Conservation (phyloP, 2,329 filamentous ascomycete species). For the Fusarium cyanostomum region DNA sequence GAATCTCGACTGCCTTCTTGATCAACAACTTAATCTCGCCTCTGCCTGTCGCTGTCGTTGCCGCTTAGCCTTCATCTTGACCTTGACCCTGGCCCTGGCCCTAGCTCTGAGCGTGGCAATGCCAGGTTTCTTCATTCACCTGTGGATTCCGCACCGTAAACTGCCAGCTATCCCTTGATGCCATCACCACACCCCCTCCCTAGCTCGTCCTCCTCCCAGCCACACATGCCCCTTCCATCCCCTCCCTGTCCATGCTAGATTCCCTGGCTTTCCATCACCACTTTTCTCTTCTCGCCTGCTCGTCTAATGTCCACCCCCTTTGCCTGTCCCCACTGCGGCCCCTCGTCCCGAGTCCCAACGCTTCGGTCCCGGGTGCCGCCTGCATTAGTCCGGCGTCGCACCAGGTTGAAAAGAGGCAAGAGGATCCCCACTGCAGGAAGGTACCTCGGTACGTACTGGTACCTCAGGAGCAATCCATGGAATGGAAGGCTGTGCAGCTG, state of each 20-base stretch:
- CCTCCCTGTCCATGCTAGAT: too few relatives aligned
- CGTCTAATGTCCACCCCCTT: not conserved
- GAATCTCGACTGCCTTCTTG: too few relatives aligned
- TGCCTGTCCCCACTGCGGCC: conserved; percentile 21
- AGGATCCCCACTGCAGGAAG: not conserved
- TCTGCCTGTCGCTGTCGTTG: conserved; percentile 3
- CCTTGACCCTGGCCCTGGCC: conserved; percentile 4
- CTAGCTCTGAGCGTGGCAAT: too few relatives aligned
- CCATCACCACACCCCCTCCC: not conserved
- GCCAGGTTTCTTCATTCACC: too few relatives aligned
- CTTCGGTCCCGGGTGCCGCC: conserved; percentile 41
- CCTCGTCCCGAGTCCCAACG: conserved; percentile 36
- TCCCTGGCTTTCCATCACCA: too few relatives aligned
- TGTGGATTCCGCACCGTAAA: not conserved
- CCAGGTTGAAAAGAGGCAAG: conserved; percentile 12
- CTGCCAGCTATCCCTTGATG: not conserved
- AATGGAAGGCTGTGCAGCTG: not conserved
- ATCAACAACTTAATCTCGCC: conserved; percentile 1
- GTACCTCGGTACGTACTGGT: conserved; percentile 16
- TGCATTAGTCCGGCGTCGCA: conserved; percentile 41
- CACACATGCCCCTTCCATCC: too few relatives aligned
- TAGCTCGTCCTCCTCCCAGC: too few relatives aligned
- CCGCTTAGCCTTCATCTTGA: not conserved
- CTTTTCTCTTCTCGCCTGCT: not conserved
- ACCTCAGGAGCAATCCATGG: conserved; percentile 2